Evolutionary conservation across 2,329 filamentous ascomycete genomes (phyloP).

Genomic region (Claviceps sp.): DNA sequence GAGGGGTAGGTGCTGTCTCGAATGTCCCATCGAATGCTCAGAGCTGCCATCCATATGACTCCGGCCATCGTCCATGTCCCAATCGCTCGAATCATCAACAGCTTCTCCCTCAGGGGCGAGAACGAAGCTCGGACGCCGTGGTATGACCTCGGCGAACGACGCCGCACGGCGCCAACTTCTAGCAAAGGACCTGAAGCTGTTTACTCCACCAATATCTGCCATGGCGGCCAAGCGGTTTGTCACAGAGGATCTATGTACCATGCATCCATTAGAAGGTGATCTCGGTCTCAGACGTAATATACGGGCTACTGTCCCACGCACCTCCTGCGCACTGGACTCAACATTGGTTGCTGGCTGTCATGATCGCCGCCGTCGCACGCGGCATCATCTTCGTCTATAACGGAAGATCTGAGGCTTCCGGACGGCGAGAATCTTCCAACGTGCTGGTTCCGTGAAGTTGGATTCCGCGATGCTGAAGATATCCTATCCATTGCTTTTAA

Average conservation of each 20-base stretch:
- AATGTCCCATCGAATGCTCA: conserved; percentile 27
- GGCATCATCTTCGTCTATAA: conserved; percentile 31
- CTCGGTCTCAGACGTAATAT: no score
- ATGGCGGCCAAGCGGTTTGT: conserved; percentile 42
- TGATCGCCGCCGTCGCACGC: conserved; percentile 28
- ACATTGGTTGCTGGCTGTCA: conserved; percentile 15
- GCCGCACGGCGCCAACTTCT: conserved; percentile 86
- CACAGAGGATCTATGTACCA: conserved; percentile 38
- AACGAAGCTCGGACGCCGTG: conserved; percentile 62
- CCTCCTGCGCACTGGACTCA: conserved; percentile 18
- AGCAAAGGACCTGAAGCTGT: conserved; percentile 89
- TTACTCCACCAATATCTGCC: conserved; percentile 72
- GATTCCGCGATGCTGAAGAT: conserved; percentile 18
- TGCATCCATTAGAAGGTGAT: neutral
- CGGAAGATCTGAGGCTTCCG: conserved; percentile 29
- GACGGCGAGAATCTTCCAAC: conserved; percentile 28
- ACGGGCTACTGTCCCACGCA: conserved; percentile 3
- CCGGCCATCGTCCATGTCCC: conserved; percentile 27
- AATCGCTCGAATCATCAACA: conserved; percentile 9
- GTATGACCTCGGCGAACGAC: conserved; percentile 76
- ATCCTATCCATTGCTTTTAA: neutral
- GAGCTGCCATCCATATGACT: conserved; percentile 24
- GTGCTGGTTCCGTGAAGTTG: conserved; percentile 33
- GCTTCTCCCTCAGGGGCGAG: conserved; percentile 39
- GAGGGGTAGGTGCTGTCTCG: conserved; percentile 33